Evolutionary conservation across 352 stramenopile species (phyloP), one percentile per base, ranked within the genome.

Genomic region (Phytophthora vignae): DNA sequence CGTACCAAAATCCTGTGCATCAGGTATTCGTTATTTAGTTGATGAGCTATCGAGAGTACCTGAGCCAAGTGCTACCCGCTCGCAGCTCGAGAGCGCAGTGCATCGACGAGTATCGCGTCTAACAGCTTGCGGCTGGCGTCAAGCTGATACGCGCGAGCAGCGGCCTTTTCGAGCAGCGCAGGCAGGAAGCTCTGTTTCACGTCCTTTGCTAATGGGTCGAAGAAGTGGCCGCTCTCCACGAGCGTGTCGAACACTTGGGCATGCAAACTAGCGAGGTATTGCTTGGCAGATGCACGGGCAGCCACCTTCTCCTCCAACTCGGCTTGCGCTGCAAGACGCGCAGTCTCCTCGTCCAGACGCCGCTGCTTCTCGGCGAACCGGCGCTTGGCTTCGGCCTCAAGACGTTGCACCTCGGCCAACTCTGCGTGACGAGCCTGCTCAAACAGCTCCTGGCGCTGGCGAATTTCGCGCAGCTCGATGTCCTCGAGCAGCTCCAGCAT

Each of bases 401-500:
- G 85, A 3, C 96, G 81, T 82, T 99, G 96, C 25, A 99, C 94
- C 71, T 99, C 94, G 4, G 90, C 92, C 52, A 98, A 79, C 78
- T 99, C 95, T 19, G 93, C 92, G 72, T 98, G 98, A 46, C 96
- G 87, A 22, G 92, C 77, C 50, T 97, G 88, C 63, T 98, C 92
- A 57, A 98, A 99, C 36, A 98, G 84, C 42, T 97, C 78, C 74
- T 99, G 95, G 40, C 95, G 94, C 61, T 87, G 80, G 9, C 88
- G 79, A 22, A 99, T 97, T 40, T 94, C 91, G 8, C 82, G 84
- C 17, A 99, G 74, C 74, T 99, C 96, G 50, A 94, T 89, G 72
- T 98, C 95, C 80, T 99, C 94, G 40, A 98, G 87, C n/a, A 98
- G 76, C 69, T 99, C 96, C 42, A 98, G 79, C 85, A 99, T 92